Evolutionary conservation across 140 eudicot species (phyloP).

Genomic region (Erigeron philadelphicus): DNA sequence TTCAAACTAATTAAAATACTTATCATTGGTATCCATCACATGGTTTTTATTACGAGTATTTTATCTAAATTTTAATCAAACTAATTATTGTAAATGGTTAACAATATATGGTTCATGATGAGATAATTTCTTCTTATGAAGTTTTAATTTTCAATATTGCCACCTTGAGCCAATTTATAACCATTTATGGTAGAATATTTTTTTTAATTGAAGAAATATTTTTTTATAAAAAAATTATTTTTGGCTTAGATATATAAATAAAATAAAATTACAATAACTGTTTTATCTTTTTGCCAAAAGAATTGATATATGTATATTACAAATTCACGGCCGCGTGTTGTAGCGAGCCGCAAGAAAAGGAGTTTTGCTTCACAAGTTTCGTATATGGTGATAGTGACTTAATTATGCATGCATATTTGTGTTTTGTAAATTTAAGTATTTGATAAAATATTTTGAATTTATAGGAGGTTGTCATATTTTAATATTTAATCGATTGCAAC

Average conservation of each 20-base stretch:
- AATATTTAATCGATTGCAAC: no score
- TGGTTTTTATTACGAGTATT: background rate
- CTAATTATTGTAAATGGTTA: background rate
- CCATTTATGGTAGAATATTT: background rate
- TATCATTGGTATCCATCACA: background rate
- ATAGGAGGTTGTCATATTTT: no score
- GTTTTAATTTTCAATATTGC: background rate
- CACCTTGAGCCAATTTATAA: conserved; percentile 9
- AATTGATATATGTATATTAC: conserved; percentile 4
- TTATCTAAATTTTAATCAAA: background rate
- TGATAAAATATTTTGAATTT: no score
- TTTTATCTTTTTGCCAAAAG: background rate
- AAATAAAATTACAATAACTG: background rate
- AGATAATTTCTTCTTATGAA: background rate
- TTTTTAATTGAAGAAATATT: no score
- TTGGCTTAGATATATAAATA: background rate
- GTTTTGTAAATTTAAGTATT: background rate
- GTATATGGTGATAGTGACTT: background rate
- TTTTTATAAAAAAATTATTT: no score
- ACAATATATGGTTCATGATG: background rate
- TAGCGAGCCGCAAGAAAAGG: background rate
- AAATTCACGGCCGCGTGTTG: background rate
- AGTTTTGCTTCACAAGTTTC: background rate
- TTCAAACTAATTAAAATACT: background rate
- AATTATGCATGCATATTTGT: background rate